These are phyloP conservation scores for Phytopythium helicoides DNA, from an alignment of 352 stramenopile species.

Conservation along the genomic window DNA sequence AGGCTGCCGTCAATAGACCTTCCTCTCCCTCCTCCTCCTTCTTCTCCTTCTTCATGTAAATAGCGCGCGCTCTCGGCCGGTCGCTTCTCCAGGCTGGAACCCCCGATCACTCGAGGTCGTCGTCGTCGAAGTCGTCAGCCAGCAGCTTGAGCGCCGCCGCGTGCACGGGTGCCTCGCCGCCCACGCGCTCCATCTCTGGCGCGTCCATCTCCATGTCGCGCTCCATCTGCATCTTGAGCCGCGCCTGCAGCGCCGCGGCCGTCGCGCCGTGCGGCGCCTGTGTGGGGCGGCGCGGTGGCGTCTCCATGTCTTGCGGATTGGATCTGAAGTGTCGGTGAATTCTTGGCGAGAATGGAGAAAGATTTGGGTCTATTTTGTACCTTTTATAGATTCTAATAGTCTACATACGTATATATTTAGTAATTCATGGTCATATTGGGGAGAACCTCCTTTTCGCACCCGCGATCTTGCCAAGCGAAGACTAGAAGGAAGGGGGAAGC, in stretches of 20 bases:
- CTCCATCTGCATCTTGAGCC: slow-evolving; percentile 75
- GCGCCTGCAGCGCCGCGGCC: slow-evolving; percentile 52
- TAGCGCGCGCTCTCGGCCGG: background rate
- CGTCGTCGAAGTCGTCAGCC: slow-evolving; percentile 74
- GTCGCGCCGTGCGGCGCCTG: slow-evolving; percentile 19
- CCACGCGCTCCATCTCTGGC: slow-evolving; percentile 53
- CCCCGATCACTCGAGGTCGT: slow-evolving; percentile 56
- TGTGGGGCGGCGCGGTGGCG: slow-evolving; percentile 52
- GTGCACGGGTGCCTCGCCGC: slow-evolving; percentile 67
- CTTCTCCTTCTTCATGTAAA: background rate
- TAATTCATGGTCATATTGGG: slow-evolving; percentile 15
- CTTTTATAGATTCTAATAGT: too few species aligned
- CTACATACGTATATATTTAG: too few species aligned
- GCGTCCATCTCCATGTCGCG: slow-evolving; percentile 64
- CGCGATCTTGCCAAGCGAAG: background rate
- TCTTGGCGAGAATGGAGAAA: background rate
- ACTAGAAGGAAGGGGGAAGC: slow-evolving; percentile 14
- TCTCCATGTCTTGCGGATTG: slow-evolving; percentile 47
- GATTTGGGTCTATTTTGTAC: too few species aligned
- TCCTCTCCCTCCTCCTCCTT: background rate
- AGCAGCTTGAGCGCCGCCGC: slow-evolving; percentile 45
- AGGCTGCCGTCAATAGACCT: background rate
- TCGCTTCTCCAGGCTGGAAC: background rate
- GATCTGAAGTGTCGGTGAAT: background rate
- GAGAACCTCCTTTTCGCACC: background rate